Percentiles rank a stretch among this genome's conserved stretches.
Conservation (phyloP, 306 rosid species). For the Acacia confusa region DNA sequence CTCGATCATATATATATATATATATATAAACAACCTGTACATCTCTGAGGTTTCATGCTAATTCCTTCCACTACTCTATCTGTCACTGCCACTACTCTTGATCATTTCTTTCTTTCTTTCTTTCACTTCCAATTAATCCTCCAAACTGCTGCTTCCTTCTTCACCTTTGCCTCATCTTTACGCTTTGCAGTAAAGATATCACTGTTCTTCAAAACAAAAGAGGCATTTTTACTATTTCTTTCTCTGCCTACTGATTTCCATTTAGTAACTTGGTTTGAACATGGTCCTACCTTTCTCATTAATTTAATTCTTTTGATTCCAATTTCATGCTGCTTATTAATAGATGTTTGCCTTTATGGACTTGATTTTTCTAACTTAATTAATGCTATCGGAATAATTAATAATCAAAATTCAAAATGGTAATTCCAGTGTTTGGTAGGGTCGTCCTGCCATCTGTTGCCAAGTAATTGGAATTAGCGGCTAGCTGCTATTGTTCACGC, state of each 20-base stretch:
- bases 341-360: not conserved
- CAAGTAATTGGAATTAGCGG: constrained; percentile 9
- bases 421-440: not conserved
- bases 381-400: not conserved
- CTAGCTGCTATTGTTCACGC: constrained; percentile 5
- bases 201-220: not conserved
- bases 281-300: not conserved
- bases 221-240: not conserved
- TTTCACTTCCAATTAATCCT: not conserved
- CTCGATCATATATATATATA: too few relatives aligned
- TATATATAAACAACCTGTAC: not conserved
- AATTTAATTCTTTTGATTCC: not conserved
- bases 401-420: not conserved
- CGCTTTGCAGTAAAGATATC: not conserved
- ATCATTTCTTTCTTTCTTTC: too few relatives aligned
- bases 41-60: too few relatives aligned
- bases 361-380: not conserved
- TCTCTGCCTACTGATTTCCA: not conserved
- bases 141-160: not conserved
- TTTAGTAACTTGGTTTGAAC: not conserved
- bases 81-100: too few relatives aligned
- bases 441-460: not conserved
- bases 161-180: not conserved
- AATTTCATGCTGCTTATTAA: not conserved
- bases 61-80: too few relatives aligned